Evolutionary conservation across 768 basidiomycete species (phyloP).

Genomic region (Trametes elegans): DNA sequence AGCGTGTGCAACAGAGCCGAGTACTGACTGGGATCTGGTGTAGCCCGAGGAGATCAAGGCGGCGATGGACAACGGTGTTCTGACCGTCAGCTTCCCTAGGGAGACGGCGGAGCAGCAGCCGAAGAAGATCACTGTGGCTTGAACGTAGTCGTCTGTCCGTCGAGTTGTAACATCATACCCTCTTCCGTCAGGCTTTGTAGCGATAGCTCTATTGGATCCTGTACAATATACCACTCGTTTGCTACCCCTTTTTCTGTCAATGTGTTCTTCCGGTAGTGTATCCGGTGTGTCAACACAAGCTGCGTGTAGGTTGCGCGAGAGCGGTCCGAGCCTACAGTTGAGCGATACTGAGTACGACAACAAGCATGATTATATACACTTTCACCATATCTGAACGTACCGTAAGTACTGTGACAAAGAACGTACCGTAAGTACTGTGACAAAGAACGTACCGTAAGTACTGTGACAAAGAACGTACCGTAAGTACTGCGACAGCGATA

Average conservation of each 20-base stretch:
- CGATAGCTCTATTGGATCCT: neutral
- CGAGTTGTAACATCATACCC: neutral
- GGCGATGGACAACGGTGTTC: conserved; percentile 29
- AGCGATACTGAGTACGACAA: too few relatives aligned
- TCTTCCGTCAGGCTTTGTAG: neutral
- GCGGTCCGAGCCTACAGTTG: too few relatives aligned
- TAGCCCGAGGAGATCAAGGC: conserved; percentile 31
- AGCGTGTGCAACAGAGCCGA: too few relatives aligned
- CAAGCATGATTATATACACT: too few relatives aligned
- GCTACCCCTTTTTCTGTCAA: too few relatives aligned
- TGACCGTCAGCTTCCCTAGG: conserved; percentile 31
- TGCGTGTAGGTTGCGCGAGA: too few relatives aligned
- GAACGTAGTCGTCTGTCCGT: neutral
- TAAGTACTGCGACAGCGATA: conserved; percentile 12
- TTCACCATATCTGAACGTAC: neutral
- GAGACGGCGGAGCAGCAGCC: conserved; percentile 25
- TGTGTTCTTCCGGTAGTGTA: too few relatives aligned
- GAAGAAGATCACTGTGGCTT: conserved; percentile 20
- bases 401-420: neutral
- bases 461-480: too few relatives aligned
- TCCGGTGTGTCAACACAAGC: too few relatives aligned
- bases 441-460: too few relatives aligned
- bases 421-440: too few relatives aligned
- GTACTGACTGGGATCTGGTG: neutral
- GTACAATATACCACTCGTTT: neutral